These are phyloP conservation scores for Solanum hybrid DNA, from an alignment of 305 asterid species.

Conservation along the genomic window DNA sequence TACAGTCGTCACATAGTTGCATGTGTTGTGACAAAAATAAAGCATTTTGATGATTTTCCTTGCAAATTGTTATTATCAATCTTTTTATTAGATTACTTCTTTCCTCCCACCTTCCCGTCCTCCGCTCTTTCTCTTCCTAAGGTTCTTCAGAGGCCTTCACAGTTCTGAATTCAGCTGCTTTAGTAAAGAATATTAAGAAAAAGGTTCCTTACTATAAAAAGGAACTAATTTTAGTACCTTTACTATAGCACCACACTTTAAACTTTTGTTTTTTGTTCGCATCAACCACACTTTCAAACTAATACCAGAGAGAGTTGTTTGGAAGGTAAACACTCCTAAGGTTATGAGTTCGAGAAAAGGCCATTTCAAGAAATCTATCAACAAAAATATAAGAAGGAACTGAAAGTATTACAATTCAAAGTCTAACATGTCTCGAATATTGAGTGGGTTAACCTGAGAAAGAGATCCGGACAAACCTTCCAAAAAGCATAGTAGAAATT, in stretches of 20 bases:
- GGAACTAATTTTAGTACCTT: neutral
- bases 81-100: neutral
- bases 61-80: neutral
- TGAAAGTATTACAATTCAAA: neutral
- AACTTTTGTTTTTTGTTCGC: neutral
- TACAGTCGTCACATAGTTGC: neutral
- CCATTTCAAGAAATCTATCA: neutral
- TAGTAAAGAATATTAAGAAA: neutral
- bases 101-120: neutral
- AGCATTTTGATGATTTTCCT: neutral
- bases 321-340: neutral
- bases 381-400: neutral
- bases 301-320: neutral
- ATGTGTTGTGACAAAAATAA: neutral
- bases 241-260: neutral
- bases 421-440: neutral
- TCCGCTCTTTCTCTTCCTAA: neutral
- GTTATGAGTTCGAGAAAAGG: neutral
- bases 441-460: too few species aligned
- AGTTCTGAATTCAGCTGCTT: constrained; percentile 1
- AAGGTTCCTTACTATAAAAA: neutral
- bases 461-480: too few species aligned
- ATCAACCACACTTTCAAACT: neutral
- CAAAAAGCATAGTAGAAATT: too few species aligned
- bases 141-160: constrained; percentile 57